These are phyloP conservation scores for Pythium pectinolyticum DNA, from an alignment of 352 stramenopile genomes.

Conservation along the genomic window DNA sequence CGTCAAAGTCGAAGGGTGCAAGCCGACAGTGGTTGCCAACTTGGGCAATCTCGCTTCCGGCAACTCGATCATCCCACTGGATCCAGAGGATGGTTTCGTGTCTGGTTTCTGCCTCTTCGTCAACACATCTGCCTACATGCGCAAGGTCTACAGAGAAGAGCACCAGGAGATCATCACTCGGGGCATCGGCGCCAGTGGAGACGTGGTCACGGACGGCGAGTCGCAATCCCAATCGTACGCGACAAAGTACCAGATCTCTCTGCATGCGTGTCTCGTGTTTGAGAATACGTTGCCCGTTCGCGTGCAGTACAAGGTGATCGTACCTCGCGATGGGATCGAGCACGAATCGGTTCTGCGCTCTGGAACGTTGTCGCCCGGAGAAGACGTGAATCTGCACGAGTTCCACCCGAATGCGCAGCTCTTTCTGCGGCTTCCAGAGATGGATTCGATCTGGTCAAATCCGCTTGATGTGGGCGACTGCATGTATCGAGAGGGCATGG, in stretches of 20 bases:
- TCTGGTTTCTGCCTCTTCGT: slow-evolving; percentile 86
- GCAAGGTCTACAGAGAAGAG: slow-evolving; percentile 88
- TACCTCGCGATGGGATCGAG: slow-evolving; percentile 20
- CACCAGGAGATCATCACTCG: slow-evolving; percentile 74
- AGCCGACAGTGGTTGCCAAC: slow-evolving; percentile 77
- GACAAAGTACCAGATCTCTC: slow-evolving; percentile 85
- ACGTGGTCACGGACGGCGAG: slow-evolving; percentile 6
- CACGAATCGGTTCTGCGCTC: slow-evolving; percentile 43
- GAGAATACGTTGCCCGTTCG: slow-evolving; percentile 87
- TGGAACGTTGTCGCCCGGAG: slow-evolving; percentile 76
- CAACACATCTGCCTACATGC: slow-evolving; percentile 76
- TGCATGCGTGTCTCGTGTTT: slow-evolving; percentile 84
- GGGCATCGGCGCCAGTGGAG: slow-evolving; percentile 16
- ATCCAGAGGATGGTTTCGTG: slow-evolving; percentile 53
- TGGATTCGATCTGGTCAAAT: slow-evolving; percentile 84
- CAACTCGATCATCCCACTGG: slow-evolving; percentile 68
- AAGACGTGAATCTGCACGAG: slow-evolving; percentile 82
- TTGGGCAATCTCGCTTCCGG: slow-evolving; percentile 59
- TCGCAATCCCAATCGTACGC: slow-evolving; percentile 71
- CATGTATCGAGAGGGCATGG: slow-evolving; percentile 81
- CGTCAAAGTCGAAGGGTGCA: slow-evolving; percentile 84
- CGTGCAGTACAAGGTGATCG: slow-evolving; percentile 79
- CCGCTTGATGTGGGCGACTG: slow-evolving; percentile 73
- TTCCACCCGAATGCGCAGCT: slow-evolving; percentile 79
- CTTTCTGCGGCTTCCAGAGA: slow-evolving; percentile 73